Percentiles rank a stretch among this genome's conserved stretches.
Evolutionary conservation across 169 alveolate species (phyloP).

Genomic region (Plasmodium gonderi): DNA sequence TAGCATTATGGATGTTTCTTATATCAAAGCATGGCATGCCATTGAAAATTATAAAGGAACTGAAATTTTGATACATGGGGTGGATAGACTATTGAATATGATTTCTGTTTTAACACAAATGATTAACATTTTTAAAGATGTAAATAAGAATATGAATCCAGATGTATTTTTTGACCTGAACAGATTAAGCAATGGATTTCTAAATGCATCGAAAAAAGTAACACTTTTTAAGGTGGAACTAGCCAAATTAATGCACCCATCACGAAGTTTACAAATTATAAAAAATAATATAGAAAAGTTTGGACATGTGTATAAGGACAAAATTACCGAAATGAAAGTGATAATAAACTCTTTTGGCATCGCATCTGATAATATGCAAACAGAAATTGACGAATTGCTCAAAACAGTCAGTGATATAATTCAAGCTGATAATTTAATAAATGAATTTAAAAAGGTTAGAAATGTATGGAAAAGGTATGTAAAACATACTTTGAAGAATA

Average conservation of each 20-base stretch:
- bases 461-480: slow-evolving; percentile 7
- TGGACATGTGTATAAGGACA: slow-evolving; percentile 32
- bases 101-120: not conserved
- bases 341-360: not conserved
- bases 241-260: slow-evolving; percentile 5
- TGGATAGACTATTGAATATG: not conserved
- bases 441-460: slow-evolving; percentile 21
- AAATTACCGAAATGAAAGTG: not conserved
- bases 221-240: not conserved
- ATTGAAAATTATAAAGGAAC: slow-evolving; percentile 13
- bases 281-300: slow-evolving; percentile 16
- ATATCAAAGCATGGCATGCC: slow-evolving; percentile 6
- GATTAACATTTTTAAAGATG: not conserved
- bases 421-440: slow-evolving; percentile 1
- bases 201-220: not conserved
- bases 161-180: not conserved
- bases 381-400: slow-evolving; percentile 20
- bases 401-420: slow-evolving; percentile 1
- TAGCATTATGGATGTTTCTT: not conserved
- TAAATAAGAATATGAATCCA: slow-evolving; percentile 6
- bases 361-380: slow-evolving; percentile 11
- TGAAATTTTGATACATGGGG: not conserved
- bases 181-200: not conserved
- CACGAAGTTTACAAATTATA: not conserved
- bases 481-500: not conserved